phyloP scores from a whole-genome alignment of 2,329 filamentous ascomycete species.

The Aureobasidium musti region DNA sequence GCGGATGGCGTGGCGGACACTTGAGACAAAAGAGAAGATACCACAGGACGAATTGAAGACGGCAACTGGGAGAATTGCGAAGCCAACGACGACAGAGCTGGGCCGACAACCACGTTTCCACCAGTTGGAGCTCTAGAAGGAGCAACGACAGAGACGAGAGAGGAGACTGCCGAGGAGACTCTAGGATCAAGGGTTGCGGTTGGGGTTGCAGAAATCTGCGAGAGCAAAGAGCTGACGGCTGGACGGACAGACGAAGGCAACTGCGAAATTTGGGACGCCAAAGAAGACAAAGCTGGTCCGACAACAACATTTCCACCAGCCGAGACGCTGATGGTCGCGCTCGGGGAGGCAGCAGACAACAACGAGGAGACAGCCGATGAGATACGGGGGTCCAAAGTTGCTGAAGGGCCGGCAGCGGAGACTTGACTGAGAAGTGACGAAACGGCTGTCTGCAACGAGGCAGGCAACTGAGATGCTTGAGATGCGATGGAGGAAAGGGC shows the following conservation, averaged over 20 bases:
- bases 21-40: neutral
- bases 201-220: neutral
- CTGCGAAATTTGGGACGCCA: neutral
- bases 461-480: neutral
- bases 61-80: neutral
- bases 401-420: neutral
- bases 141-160: neutral
- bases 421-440: conserved; percentile 1
- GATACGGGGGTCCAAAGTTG: neutral
- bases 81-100: neutral
- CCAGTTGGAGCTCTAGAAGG: neutral
- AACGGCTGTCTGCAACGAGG: neutral
- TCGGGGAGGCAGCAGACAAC: neutral
- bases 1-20: neutral
- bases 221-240: neutral
- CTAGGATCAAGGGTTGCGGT: neutral
- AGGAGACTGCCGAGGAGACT: neutral
- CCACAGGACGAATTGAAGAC: neutral
- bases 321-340: neutral
- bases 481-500: neutral
- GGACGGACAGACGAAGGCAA: neutral
- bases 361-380: neutral
- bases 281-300: neutral
- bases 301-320: neutral
- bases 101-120: neutral